Base-by-base conservation (phyloP, 2,329 filamentous ascomycete genomes). In the Aspergillus fumigatus region DNA sequence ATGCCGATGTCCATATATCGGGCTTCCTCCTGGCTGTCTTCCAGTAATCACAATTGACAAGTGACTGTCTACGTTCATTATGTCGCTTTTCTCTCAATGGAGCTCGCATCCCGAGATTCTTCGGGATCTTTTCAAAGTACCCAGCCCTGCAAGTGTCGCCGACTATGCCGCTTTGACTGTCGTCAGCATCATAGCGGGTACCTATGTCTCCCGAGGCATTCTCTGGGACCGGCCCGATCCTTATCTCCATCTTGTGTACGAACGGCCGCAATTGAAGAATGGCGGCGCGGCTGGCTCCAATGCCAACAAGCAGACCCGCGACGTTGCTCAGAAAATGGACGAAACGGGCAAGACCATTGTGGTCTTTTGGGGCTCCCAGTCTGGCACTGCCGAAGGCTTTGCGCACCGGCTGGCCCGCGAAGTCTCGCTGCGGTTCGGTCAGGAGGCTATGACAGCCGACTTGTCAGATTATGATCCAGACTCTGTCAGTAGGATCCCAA, bases 311-410 rank as follows among this genome's bases (percentile, higher is more conserved):
- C 70, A 71, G 38, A 80, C 78, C 0, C 73, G 79, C 47, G 75
- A 82, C 58, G 76, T 83, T 56, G 75, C 76, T 0, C 69, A 77
- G 55, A 75, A 74, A 48, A 62, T 80, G 10, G 68, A 72, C 29
- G 73, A 79, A 55, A 68, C 71, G 1, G 66, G 66, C 17, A 66
- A 69, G 79, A 94, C 96, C 77, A 92, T 90, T 69, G 86, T 96
- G 61, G 85, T 96, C 67, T 94, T 97, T 80, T 97, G 95, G 74
- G 92, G 92, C 62, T 96, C 92, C 25, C 92, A 97, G 78, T 96
- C 92, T 17, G 92, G 92, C 62, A 97, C 92, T 25, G 92, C 92
- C 47, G 92, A 97, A 77, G 91, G 96, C 71, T 96, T 96, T 70
- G 92, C 92, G 62, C 91, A 90, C 17, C 85, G 92, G 64, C 80